Conservation (phyloP, 1,284 basidiomycete genomes). For the Irpex sp. region DNA sequence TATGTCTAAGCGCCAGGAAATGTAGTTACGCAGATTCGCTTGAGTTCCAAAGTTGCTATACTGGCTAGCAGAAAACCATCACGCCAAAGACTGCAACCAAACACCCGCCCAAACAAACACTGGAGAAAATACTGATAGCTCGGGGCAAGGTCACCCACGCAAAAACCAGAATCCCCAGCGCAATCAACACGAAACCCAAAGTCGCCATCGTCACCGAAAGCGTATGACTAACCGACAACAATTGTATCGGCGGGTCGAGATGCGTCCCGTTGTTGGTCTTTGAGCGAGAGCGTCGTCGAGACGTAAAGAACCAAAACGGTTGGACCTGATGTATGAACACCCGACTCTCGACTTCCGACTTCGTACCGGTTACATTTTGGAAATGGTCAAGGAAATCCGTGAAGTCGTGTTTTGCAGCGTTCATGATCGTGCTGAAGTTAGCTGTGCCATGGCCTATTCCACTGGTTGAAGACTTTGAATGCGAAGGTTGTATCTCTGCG, state of each 20-base stretch:
- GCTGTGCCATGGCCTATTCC: neutral
- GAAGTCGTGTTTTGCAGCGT: neutral
- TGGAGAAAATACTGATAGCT: conserved; percentile 41
- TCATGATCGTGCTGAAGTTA: neutral
- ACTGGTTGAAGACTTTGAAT: neutral
- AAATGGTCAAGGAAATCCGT: neutral
- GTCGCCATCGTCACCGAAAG: conserved; percentile 45
- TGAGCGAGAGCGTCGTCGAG: conserved; percentile 23
- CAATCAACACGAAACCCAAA: conserved; percentile 49
- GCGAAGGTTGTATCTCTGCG: neutral
- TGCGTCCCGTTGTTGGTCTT: neutral
- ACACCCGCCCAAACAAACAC: conserved; percentile 36
- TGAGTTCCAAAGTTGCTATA: no score
- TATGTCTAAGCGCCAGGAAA: no score
- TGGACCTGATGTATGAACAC: conserved; percentile 33
- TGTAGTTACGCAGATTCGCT: no score
- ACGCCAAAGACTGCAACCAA: conserved; percentile 21
- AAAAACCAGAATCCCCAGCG: conserved; percentile 47
- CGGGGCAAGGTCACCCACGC: conserved; percentile 44
- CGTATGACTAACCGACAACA: conserved; percentile 46
- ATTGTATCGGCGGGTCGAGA: conserved; percentile 33
- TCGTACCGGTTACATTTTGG: conserved; percentile 2
- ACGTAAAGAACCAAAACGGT: neutral
- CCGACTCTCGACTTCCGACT: conserved; percentile 4
- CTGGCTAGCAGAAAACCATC: neutral